These are phyloP conservation scores for Pinus albicaulis DNA, from an alignment of 75 land plant genomes.

Conservation along the genomic window DNA sequence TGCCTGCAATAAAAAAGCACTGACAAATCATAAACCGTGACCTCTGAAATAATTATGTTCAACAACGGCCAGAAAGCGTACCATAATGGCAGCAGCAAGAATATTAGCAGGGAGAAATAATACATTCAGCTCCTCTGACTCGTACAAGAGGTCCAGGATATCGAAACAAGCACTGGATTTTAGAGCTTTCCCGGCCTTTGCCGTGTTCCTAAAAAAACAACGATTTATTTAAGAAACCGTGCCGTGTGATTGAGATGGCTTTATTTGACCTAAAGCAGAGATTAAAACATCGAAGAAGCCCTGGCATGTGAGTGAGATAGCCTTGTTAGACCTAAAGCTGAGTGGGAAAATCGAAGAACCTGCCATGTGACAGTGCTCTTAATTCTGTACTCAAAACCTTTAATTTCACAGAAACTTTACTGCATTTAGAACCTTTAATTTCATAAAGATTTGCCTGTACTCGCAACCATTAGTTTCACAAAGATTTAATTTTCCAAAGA, in stretches of 20 bases:
- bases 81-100: conserved; percentile 64
- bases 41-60: not conserved
- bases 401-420: not conserved
- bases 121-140: conserved; percentile 33
- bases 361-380: not conserved
- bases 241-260: not conserved
- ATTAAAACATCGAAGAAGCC: not conserved
- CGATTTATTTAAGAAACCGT: not conserved
- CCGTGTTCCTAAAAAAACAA: conserved; percentile 20
- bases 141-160: conserved; percentile 70
- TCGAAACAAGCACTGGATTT: conserved; percentile 49
- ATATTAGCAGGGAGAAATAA: conserved; percentile 17
- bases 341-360: no score
- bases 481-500: not conserved
- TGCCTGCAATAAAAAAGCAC: not conserved
- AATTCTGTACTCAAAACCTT: not conserved
- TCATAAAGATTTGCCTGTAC: not conserved
- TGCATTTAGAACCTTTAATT: not conserved
- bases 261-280: not conserved
- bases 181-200: conserved; percentile 38
- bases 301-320: no score
- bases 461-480: not conserved
- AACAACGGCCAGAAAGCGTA: not conserved
- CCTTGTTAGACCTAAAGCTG: no score
- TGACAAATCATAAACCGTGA: no score